Conservation (phyloP, 257 asterid species). For the Solanum peruvianum region DNA sequence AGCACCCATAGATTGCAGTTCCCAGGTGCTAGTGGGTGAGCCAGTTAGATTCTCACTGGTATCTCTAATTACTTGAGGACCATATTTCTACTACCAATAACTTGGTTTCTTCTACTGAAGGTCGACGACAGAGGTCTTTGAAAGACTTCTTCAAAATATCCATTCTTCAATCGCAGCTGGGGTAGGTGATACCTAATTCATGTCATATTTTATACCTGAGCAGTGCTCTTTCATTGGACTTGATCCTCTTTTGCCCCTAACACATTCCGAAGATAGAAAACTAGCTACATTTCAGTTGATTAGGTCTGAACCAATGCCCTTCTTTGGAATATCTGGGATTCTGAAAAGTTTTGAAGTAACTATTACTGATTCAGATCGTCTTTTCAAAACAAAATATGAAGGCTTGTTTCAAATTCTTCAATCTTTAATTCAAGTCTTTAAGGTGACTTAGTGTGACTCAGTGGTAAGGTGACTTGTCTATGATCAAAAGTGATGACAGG, state of each 20-base stretch:
- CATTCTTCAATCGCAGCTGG: background rate
- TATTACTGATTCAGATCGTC: background rate
- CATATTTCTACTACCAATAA: background rate
- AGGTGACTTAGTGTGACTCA: background rate
- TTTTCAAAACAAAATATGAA: background rate
- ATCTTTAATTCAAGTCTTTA: background rate
- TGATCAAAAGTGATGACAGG: background rate
- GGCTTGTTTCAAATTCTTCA: background rate
- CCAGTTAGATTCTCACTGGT: background rate
- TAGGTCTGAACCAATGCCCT: background rate
- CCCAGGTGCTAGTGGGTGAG: background rate
- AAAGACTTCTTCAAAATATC: background rate
- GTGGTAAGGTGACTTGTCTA: background rate
- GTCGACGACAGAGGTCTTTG: background rate
- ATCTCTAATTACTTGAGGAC: background rate
- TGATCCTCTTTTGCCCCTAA: background rate
- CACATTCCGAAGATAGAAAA: background rate
- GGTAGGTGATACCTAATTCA: background rate
- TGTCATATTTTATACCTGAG: background rate
- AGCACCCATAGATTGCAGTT: background rate
- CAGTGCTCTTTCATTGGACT: background rate
- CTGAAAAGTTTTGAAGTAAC: background rate
- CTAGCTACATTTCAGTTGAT: background rate
- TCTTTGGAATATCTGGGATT: background rate
- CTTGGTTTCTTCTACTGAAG: background rate